These are phyloP conservation scores for Fusarium camptoceras DNA, from an alignment of 2,329 filamentous ascomycete genomes.

Conservation along the genomic window DNA sequence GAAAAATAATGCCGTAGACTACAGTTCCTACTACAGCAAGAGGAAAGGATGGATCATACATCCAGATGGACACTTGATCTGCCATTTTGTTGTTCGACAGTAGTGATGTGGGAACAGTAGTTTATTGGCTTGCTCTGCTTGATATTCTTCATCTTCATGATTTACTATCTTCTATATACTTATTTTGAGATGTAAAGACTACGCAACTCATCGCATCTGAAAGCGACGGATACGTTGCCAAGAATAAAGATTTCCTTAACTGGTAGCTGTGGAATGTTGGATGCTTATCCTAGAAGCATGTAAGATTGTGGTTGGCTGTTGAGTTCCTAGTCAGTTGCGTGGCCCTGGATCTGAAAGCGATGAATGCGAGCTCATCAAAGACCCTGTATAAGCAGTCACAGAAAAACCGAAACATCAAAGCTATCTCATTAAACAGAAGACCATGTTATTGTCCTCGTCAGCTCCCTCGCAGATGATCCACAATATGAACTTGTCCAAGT, in stretches of 20 bases:
- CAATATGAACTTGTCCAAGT: not conserved
- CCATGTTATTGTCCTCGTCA: not conserved
- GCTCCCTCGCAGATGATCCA: not conserved
- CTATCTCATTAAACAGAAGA: not conserved
- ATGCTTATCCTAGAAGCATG: not conserved
- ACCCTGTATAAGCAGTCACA: constrained; percentile 29
- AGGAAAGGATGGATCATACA: constrained; percentile 58
- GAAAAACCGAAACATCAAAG: not conserved
- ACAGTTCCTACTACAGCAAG: constrained; percentile 57
- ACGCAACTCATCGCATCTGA: constrained; percentile 24
- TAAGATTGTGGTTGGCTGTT: constrained; percentile 12
- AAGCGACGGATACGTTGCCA: constrained; percentile 35
- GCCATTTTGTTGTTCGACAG: constrained; percentile 26
- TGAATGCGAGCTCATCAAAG: constrained; percentile 34
- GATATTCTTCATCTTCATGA: not conserved
- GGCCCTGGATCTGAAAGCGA: constrained; percentile 18
- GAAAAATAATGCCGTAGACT: constrained; percentile 55
- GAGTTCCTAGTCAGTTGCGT: not conserved
- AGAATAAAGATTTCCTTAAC: not conserved
- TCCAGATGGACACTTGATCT: constrained; percentile 52
- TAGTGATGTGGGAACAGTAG: not conserved
- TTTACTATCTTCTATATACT: constrained; percentile 11
- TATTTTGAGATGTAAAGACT: not conserved
- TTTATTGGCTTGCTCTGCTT: not conserved
- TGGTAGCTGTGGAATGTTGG: not conserved